Evolutionary conservation across 164 flowering plant genomes (phyloP).

Genomic region (Magnolia sinica): DNA sequence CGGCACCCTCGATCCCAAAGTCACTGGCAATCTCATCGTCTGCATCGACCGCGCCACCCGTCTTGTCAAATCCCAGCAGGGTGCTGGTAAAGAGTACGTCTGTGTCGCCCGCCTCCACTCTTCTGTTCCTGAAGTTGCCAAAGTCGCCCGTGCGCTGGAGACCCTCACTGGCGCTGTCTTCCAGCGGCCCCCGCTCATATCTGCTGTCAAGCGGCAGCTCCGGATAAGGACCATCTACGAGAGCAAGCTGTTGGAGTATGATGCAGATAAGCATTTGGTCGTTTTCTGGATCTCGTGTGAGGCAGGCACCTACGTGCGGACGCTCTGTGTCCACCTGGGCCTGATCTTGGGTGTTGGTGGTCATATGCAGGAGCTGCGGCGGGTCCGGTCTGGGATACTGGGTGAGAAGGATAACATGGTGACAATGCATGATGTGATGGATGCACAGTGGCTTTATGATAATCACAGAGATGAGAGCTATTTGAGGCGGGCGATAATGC

Average conservation of each 20-base stretch:
- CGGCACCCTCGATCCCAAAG: constrained; percentile 80
- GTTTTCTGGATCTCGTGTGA: constrained; percentile 84
- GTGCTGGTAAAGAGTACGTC: constrained; percentile 82
- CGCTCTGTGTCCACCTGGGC: constrained; percentile 78
- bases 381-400: constrained; percentile 71
- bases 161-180: constrained; percentile 71
- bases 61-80: constrained; percentile 75
- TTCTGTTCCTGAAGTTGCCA: constrained; percentile 52
- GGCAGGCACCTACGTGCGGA: constrained; percentile 80
- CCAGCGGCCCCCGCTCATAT: constrained; percentile 68
- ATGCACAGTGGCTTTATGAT: constrained; percentile 73
- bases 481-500: constrained; percentile 68
- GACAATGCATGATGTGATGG: constrained; percentile 78
- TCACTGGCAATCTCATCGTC: constrained; percentile 71
- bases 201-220: constrained; percentile 74
- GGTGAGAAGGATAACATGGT: constrained; percentile 87
- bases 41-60: constrained; percentile 77
- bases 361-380: constrained; percentile 80
- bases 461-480: constrained; percentile 62
- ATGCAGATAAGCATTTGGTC: constrained; percentile 61
- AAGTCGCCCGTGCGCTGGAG: constrained; percentile 63
- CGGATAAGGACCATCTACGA: constrained; percentile 70
- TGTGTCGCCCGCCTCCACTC: constrained; percentile 69
- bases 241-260: constrained; percentile 73
- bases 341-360: constrained; percentile 68